phyloP scores from a whole-genome alignment of 2,329 filamentous ascomycete species.

The Conoideocrella luteorostrata region DNA sequence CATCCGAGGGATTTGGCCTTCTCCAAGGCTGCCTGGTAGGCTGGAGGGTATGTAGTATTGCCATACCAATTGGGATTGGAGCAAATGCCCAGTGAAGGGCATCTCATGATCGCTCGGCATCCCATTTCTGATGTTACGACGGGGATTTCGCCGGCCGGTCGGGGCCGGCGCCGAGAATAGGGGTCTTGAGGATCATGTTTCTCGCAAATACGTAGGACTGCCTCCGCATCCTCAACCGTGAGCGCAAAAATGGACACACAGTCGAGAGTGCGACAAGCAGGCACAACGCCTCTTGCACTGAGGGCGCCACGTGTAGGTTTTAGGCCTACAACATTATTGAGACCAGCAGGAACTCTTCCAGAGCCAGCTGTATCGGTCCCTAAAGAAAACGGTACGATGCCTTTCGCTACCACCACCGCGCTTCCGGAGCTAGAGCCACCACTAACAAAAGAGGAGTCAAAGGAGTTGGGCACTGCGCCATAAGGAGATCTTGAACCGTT shows the following conservation, averaged over 20 bases:
- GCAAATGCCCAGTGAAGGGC: constrained; percentile 33
- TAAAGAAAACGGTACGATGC: constrained; percentile 48
- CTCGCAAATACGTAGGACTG: constrained; percentile 41
- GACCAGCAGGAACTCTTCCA: constrained; percentile 45
- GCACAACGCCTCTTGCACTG: constrained; percentile 41
- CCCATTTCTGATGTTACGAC: neutral
- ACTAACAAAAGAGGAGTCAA: constrained; percentile 28
- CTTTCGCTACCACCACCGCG: constrained; percentile 46
- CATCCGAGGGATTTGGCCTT: constrained; percentile 34
- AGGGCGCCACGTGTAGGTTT: constrained; percentile 48
- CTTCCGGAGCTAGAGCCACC: constrained; percentile 55
- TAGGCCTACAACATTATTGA: constrained; percentile 47
- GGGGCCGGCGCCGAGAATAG: constrained; percentile 37
- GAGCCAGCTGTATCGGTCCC: constrained; percentile 52
- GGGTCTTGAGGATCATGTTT: constrained; percentile 42
- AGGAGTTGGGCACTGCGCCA: constrained; percentile 48
- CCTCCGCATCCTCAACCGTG: constrained; percentile 42
- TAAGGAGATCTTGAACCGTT: constrained; percentile 55
- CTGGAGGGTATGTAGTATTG: constrained; percentile 28
- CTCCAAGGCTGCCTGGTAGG: constrained; percentile 35
- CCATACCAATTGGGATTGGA: constrained; percentile 31
- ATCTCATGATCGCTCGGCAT: neutral
- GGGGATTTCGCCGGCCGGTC: neutral
- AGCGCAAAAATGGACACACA: constrained; percentile 48
- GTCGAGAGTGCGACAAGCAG: constrained; percentile 51